phyloP scores from a whole-genome alignment of 2,329 filamentous ascomycete genomes.

The Phialophora verrucosa region DNA sequence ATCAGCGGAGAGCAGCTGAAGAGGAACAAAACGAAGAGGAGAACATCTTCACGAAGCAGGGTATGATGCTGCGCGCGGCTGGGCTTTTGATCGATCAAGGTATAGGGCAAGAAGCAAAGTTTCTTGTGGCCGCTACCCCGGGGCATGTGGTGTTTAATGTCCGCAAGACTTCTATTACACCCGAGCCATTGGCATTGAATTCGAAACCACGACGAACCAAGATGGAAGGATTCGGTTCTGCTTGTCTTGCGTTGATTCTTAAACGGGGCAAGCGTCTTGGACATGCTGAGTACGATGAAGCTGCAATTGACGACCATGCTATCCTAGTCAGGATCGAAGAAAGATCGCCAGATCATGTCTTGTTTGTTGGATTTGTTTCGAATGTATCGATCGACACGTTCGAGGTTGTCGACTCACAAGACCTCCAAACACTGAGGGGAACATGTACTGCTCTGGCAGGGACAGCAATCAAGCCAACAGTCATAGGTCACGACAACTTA shows the following conservation, averaged over 20 bases:
- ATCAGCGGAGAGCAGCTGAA: neutral
- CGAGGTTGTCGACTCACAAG: neutral
- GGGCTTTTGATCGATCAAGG: neutral
- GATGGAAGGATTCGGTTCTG: neutral
- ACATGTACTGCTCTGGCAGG: neutral
- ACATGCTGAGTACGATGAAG: neutral
- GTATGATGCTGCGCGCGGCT: neutral
- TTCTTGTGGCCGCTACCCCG: neutral
- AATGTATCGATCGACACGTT: neutral
- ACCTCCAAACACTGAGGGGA: neutral
- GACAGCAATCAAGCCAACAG: neutral
- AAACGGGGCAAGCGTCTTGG: conserved; percentile 3
- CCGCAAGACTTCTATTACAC: neutral
- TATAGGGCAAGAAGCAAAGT: neutral
- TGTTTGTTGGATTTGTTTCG: neutral
- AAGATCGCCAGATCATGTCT: neutral
- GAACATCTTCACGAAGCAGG: neutral
- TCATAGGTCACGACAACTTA: neutral
- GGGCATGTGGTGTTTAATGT: neutral
- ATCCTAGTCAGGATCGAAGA: neutral
- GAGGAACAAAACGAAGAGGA: neutral
- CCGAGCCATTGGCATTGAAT: neutral
- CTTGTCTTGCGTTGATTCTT: neutral
- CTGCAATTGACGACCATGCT: neutral
- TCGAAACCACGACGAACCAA: neutral